Evolutionary conservation across 257 asterid species (phyloP), one percentile per base, ranked within the genome.

Genomic region (Dorcoceras hygrometricum): DNA sequence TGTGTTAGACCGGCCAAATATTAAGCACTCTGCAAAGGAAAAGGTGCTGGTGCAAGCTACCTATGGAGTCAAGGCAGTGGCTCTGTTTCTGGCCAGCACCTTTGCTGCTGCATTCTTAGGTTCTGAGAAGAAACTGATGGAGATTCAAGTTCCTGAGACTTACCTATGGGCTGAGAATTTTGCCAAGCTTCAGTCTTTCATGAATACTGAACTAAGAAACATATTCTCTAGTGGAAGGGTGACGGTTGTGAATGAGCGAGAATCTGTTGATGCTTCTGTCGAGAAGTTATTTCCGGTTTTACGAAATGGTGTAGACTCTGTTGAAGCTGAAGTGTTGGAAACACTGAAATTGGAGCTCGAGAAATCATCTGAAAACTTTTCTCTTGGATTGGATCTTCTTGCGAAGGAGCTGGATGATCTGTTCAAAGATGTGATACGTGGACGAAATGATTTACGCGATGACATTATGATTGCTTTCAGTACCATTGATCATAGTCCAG

Each of bases 21-120:
- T 82, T 6, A 84, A 82, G 80, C 79, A 76, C 62, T 82, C 90
- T 56, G 72, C 79, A 0, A 82, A 84, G 57, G 90, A 86, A 12
- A 84, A 80, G 70, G 81, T 82, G 31, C 68, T 84, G 73, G 80
- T 80, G 88, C 81, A 55, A 28, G 90, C 84, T 43, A 71, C 82
- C 80, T 82, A 78, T 58, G 86, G 86, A 29, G 83, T 80, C 6
- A 72, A 66, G 71, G 79, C 67, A 61, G 77, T 70, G 12, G 82
- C 90, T 6, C 65, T 84, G 19, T 78, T 77, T 11, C 20, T 82
- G 18, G 80, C 84, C 57, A 72, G 74, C 39, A 66, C 78, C n/a
- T 80, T 77, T 58, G 83, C 80, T 57, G 79, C 75, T 26, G 81
- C 82, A 20, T 84, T 84, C 68, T 82, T 77, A 0, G 84, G 88